Evolutionary conservation across 2,329 filamentous ascomycete genomes (phyloP).

Genomic region (Aspergillus jensenii): DNA sequence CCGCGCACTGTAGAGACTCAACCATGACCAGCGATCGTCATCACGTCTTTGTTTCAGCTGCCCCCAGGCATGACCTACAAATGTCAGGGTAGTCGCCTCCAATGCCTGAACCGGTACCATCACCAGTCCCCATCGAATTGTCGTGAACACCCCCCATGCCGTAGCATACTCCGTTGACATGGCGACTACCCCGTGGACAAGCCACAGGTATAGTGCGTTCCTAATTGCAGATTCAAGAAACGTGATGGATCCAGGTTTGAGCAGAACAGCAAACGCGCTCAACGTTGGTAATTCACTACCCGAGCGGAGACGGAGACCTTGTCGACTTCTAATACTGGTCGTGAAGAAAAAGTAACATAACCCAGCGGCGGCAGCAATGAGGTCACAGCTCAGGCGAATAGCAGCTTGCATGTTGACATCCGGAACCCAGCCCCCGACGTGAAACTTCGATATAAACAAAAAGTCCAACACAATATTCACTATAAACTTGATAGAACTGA

Average conservation of each 20-base stretch:
- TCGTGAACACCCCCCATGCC: slow-evolving; percentile 72
- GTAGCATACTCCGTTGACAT: slow-evolving; percentile 67
- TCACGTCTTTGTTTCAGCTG: slow-evolving; percentile 25
- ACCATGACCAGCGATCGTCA: neutral
- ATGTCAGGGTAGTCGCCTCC: slow-evolving; percentile 64
- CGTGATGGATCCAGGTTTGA: slow-evolving; percentile 58
- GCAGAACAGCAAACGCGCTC: slow-evolving; percentile 50
- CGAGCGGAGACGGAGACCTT: neutral
- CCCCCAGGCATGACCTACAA: slow-evolving; percentile 68
- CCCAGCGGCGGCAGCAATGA: slow-evolving; percentile 56
- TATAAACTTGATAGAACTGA: slow-evolving; percentile 63
- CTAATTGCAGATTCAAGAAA: slow-evolving; percentile 66
- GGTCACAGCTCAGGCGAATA: slow-evolving; percentile 62
- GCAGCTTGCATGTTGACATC: slow-evolving; percentile 65
- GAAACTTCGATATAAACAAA: slow-evolving; percentile 65
- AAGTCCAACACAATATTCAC: slow-evolving; percentile 69
- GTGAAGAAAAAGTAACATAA: slow-evolving; percentile 58
- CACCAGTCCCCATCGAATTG: slow-evolving; percentile 70
- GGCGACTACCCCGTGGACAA: slow-evolving; percentile 63
- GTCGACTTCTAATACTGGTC: slow-evolving; percentile 2
- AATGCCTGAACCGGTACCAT: slow-evolving; percentile 71
- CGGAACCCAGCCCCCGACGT: slow-evolving; percentile 55
- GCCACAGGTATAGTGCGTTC: slow-evolving; percentile 70
- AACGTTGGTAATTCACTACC: neutral
- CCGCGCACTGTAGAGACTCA: slow-evolving; percentile 16